Percentiles rank a stretch among this genome's conserved stretches.
Evolutionary conservation across 257 asterid species (phyloP).

Genomic region (Gentiana dahurica): DNA sequence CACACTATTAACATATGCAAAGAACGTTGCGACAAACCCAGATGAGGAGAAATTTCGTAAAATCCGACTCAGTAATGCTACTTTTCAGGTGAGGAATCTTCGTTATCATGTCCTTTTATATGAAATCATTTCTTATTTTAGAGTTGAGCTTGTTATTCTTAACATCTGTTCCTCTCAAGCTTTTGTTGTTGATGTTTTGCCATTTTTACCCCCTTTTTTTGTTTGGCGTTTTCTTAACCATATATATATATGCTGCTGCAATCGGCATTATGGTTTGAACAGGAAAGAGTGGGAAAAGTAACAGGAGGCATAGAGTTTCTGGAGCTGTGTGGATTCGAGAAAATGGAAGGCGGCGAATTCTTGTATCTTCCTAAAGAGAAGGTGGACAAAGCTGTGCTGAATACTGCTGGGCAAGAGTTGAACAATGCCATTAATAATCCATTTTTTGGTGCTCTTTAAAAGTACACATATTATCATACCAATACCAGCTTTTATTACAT

Average conservation of each 20-base stretch:
- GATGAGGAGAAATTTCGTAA: slow-evolving; percentile 88
- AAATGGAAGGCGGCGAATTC: slow-evolving; percentile 78
- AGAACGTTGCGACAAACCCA: slow-evolving; percentile 87
- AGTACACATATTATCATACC: no score
- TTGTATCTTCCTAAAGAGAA: slow-evolving; percentile 70
- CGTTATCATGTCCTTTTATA: neutral
- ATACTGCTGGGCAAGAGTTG: slow-evolving; percentile 86
- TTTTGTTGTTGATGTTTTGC: no score
- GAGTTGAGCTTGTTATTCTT: no score
- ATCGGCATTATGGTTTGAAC: slow-evolving; percentile 9
- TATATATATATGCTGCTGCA: no score
- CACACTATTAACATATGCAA: slow-evolving; percentile 77
- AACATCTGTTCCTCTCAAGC: no score
- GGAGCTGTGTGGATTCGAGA: slow-evolving; percentile 89
- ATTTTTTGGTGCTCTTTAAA: slow-evolving; percentile 77
- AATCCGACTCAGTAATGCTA: slow-evolving; percentile 76
- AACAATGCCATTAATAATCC: slow-evolving; percentile 85
- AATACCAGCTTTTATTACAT: no score
- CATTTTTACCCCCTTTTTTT: no score
- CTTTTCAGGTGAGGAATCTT: slow-evolving; percentile 54
- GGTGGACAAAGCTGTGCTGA: slow-evolving; percentile 72
- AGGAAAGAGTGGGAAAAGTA: slow-evolving; percentile 94
- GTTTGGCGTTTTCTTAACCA: no score
- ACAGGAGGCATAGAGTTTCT: slow-evolving; percentile 86
- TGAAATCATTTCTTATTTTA: no score